Evolutionary conservation across 1,284 basidiomycete genomes (phyloP).

Genomic region (Lentinus polychrous): DNA sequence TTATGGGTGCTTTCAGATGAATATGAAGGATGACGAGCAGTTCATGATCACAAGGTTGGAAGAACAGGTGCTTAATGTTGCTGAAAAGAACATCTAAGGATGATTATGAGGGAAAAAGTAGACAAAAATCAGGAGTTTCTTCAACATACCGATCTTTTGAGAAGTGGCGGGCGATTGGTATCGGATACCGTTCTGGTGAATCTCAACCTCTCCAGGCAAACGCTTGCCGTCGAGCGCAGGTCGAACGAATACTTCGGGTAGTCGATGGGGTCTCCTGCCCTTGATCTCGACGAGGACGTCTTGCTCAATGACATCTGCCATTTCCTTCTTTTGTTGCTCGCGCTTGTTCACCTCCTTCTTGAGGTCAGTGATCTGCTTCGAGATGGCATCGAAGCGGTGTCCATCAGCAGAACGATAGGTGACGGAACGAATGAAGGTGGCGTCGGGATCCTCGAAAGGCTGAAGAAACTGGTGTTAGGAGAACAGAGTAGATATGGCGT

Average conservation of each 20-base stretch:
- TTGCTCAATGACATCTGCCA: constrained; percentile 97
- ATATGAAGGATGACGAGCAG: constrained; percentile 92
- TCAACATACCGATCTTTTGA: constrained; percentile 77
- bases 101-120: neutral
- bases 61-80: constrained; percentile 98
- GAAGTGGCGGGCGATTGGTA: constrained; percentile 86
- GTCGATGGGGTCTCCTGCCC: constrained; percentile 74
- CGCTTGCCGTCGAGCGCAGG: constrained; percentile 93
- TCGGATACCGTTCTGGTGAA: constrained; percentile 95
- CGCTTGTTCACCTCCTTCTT: constrained; percentile 97
- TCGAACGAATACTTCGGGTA: constrained; percentile 91
- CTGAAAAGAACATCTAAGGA: constrained; percentile 83
- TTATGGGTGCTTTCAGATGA: constrained; percentile 93
- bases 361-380: constrained; percentile 89
- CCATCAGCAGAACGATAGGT: constrained; percentile 90
- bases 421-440: constrained; percentile 94
- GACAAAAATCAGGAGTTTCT: neutral
- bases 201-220: constrained; percentile 91
- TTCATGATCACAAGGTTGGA: constrained; percentile 98
- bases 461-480: constrained; percentile 22
- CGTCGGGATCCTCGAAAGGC: constrained; percentile 97
- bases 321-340: constrained; percentile 95
- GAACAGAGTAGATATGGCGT: neutral
- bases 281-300: constrained; percentile 85
- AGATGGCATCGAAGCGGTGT: constrained; percentile 84